Percentiles rank a stretch among this genome's conserved stretches.
phyloP scores from a whole-genome alignment of 768 basidiomycete genomes.

The Strobilomyces confusus region DNA sequence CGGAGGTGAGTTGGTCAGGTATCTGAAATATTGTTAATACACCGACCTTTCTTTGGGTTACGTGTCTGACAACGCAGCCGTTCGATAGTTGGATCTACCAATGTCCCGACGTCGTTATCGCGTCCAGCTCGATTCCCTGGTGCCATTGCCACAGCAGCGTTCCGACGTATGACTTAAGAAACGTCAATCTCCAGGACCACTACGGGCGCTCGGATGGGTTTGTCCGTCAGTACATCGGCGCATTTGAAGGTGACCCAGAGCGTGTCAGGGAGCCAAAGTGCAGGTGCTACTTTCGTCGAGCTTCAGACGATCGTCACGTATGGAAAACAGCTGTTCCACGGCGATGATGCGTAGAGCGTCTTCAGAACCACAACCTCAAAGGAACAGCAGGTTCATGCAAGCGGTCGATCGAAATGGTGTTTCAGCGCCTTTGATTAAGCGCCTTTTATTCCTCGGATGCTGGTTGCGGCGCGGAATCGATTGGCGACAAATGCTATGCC shows the following conservation, averaged over 20 bases:
- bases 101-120: slow-evolving; percentile 56
- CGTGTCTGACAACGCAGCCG: slow-evolving; percentile 61
- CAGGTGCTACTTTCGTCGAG: slow-evolving; percentile 52
- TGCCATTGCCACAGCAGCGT: slow-evolving; percentile 52
- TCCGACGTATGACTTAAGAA: slow-evolving; percentile 41
- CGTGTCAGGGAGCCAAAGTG: slow-evolving; percentile 54
- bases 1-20: slow-evolving; percentile 24
- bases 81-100: slow-evolving; percentile 65
- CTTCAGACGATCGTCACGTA: slow-evolving; percentile 51
- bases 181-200: slow-evolving; percentile 57
- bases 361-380: slow-evolving; percentile 48
- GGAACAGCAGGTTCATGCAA: slow-evolving; percentile 44
- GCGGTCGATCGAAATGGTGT: neutral
- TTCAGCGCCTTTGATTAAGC: neutral
- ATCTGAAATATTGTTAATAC: neutral
- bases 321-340: slow-evolving; percentile 41
- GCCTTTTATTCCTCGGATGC: slow-evolving; percentile 43
- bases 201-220: slow-evolving; percentile 38
- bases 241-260: slow-evolving; percentile 38
- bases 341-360: slow-evolving; percentile 61
- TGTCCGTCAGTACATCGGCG: slow-evolving; percentile 33
- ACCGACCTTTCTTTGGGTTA: slow-evolving; percentile 34
- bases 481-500: slow-evolving; percentile 39
- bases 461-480: slow-evolving; percentile 42
- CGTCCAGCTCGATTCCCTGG: slow-evolving; percentile 58